Evolutionary conservation across 2,329 filamentous ascomycete genomes (phyloP), one percentile per base, ranked within the genome.

Genomic region (Cylindrodendrum hubeiense): DNA sequence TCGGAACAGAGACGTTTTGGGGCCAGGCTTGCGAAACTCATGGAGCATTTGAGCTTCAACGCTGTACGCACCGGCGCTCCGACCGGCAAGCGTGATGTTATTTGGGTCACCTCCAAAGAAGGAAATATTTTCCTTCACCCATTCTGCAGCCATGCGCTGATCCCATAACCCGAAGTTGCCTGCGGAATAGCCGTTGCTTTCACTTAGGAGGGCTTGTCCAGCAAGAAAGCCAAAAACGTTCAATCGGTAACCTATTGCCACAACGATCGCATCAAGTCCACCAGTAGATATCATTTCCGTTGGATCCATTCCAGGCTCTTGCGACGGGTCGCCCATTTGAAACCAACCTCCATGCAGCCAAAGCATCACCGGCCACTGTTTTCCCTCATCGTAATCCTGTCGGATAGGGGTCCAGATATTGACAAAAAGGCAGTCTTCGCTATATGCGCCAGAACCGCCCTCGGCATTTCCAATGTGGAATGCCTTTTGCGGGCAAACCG

Each of bases 141-240:
- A 88, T 70, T 86, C 78, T 9, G 86, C 73, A 0, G 85, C 85
- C 13, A 83, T 74, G 2, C 82, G 75, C 66, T 87, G 85, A 65
- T 88, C 86, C 71, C 79, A 81, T 0, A 84, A 74, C 1, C 82
- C 82, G 64, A 78, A 81, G 63, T 84, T 83, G 2, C 81, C 67
- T 6, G 30, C 67, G 74, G 71, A 68, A 15, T 46, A 59, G 21
- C 44, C 71, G 22, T 30, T 46, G 33, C 73, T 75, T 8, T 78
- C 75, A 0, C 57, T 50, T 1, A 74, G 53, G 4, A 84, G 74
- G 12, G 81, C 78, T 4, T 77, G 62, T 2, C 82, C 79, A 1
- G 82, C 80, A 4, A 86, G 71, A 66, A 86, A 86, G 0, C 84
- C 84, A 43, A 86, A 85, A 0, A 84, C 72, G 28, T 84, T 84